Conservation (phyloP, 352 stramenopile species). For the Lagenidium giganteum region DNA sequence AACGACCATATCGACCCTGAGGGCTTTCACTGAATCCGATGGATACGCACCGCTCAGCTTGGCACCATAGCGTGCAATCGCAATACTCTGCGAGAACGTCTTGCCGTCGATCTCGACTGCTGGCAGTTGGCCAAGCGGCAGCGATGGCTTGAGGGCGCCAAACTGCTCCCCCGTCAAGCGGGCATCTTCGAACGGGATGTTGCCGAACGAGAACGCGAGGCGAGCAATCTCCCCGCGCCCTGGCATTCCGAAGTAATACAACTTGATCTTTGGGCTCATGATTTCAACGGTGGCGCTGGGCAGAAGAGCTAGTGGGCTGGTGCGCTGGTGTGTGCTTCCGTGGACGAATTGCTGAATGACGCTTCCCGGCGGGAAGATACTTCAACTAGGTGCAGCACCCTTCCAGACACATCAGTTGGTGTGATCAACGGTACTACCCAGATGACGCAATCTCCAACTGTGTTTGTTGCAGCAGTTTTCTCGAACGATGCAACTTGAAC, state of each 20-base stretch:
- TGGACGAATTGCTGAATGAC: no score
- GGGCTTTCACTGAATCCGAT: constrained; percentile 15
- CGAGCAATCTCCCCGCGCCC: constrained; percentile 45
- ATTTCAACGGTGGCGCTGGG: no score
- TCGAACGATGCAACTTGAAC: no score
- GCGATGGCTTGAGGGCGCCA: constrained; percentile 23
- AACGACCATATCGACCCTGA: constrained; percentile 26
- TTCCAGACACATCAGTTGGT: no score
- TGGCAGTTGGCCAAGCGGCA: constrained; percentile 36
- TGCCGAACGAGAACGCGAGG: constrained; percentile 35
- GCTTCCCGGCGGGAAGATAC: no score
- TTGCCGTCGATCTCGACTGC: constrained; percentile 29
- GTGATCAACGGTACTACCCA: no score
- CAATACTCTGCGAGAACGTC: constrained; percentile 29
- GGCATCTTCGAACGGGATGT: constrained; percentile 28
- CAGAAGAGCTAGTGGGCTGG: no score
- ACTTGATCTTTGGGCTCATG: constrained; percentile 32
- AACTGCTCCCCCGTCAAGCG: constrained; percentile 24
- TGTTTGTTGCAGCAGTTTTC: no score
- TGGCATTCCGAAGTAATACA: constrained; percentile 56
- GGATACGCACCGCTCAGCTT: constrained; percentile 31
- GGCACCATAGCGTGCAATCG: constrained; percentile 37
- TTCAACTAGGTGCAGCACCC: no score
- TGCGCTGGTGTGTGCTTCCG: no score
- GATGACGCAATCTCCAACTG: no score